Evolutionary conservation across 805 yeast genomes (phyloP).

Genomic region (Candida nitratophila): DNA sequence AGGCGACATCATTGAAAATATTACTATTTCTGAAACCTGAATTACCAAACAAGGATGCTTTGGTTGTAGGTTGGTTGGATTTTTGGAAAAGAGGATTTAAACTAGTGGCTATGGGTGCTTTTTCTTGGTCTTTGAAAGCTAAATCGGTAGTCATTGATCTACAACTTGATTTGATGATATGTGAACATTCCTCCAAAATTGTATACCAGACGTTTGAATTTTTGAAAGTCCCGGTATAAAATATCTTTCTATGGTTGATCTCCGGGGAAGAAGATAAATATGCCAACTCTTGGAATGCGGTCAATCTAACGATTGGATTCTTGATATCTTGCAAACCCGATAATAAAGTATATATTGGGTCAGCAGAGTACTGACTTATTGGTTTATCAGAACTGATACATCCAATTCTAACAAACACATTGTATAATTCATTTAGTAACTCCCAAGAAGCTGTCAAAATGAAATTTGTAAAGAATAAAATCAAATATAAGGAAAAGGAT

Average conservation of each 20-base stretch:
- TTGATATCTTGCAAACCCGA: constrained; percentile 53
- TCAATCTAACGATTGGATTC: constrained; percentile 41
- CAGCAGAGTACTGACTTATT: constrained; percentile 49
- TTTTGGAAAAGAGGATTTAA: not conserved
- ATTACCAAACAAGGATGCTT: constrained; percentile 14
- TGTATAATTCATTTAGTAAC: constrained; percentile 45
- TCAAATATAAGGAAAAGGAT: constrained; percentile 23
- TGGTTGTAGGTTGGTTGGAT: constrained; percentile 2
- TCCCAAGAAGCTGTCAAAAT: constrained; percentile 44
- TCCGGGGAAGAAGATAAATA: constrained; percentile 48
- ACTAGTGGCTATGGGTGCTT: not conserved
- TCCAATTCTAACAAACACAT: constrained; percentile 65
- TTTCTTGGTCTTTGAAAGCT: constrained; percentile 4
- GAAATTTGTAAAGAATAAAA: constrained; percentile 27
- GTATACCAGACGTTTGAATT: constrained; percentile 48
- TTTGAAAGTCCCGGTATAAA: constrained; percentile 44
- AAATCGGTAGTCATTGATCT: constrained; percentile 18
- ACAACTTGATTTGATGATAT: constrained; percentile 37
- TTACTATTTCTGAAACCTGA: not conserved
- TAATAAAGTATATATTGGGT: constrained; percentile 56
- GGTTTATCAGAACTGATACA: constrained; percentile 63
- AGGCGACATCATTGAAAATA: not conserved
- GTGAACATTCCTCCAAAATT: constrained; percentile 52
- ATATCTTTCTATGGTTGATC: constrained; percentile 39
- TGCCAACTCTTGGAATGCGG: constrained; percentile 74